Percentiles rank a stretch among this genome's conserved stretches.
These are phyloP conservation scores for Botryotinia globosa DNA, from an alignment of 2,329 filamentous ascomycete species.

Conservation along the genomic window DNA sequence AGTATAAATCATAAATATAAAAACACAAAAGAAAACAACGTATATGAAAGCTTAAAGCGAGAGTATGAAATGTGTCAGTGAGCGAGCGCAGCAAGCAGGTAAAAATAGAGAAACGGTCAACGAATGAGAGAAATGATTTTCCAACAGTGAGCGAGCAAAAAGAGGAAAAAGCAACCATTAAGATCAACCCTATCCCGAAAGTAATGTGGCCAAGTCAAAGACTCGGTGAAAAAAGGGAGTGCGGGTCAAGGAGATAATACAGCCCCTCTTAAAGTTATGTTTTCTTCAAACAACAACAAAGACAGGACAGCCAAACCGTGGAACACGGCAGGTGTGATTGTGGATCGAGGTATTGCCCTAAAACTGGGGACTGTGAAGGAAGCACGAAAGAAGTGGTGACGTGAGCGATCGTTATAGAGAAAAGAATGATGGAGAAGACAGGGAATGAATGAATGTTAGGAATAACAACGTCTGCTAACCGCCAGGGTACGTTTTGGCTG, in stretches of 20 bases:
- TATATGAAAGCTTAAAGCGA: conserved; percentile 1
- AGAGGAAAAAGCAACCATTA: conserved; percentile 7
- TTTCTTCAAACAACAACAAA: conserved; percentile 4
- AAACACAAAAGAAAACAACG: conserved; percentile 13
- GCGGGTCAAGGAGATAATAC: conserved; percentile 12
- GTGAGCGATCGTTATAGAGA: conserved; percentile 1
- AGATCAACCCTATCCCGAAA: conserved; percentile 12
- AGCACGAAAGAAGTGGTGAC: conserved; percentile 15
- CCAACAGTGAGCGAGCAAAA: neutral
- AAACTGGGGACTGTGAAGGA: conserved; percentile 5
- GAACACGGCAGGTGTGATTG: conserved; percentile 12
- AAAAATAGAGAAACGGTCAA: conserved; percentile 12
- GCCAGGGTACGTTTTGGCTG: conserved; percentile 3
- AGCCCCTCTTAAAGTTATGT: conserved; percentile 9
- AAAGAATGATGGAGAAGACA: neutral
- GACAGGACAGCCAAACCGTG: conserved; percentile 8
- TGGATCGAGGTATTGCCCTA: conserved; percentile 17
- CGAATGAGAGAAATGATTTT: conserved; percentile 7
- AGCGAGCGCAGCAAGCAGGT: conserved; percentile 15
- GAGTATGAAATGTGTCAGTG: neutral
- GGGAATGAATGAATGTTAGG: neutral
- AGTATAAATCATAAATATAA: conserved; percentile 11
- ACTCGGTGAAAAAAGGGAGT: conserved; percentile 13
- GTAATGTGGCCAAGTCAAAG: conserved; percentile 6
- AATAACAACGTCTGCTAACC: neutral